Base-by-base conservation (phyloP, 306 rosid genomes). In the Cicer yamashitae region DNA sequence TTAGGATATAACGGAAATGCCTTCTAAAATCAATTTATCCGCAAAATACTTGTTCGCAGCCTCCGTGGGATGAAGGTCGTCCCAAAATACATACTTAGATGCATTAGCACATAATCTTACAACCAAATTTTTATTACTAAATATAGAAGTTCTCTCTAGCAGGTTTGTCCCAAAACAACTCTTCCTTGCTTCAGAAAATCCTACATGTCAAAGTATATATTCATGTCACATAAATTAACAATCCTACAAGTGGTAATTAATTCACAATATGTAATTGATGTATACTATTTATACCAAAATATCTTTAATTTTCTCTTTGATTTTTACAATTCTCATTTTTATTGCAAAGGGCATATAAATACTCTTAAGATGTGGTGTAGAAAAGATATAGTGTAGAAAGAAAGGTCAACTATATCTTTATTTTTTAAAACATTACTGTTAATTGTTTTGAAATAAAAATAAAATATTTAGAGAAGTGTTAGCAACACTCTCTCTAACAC, bases 1-100 rank as follows among this genome's bases (percentile, higher is more conserved):
- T 30, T 30, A 30, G 7, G 6, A 0, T 54, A 54, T 18, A 54
- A 58, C 40, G 8, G 64, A 10, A 7, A 6, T 6, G 40, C 0
- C 41, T 2, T 25, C 9, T 10, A 34, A 7, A 1, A 83, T 52
- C 83, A 92, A 75, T 56, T 39, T 9, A 80, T 47, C 61, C 0
- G 96, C 87, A 18, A 92, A 48, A 58, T 83, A 7, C 17, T 67
- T 69, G 82, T 89, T 85, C 43, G 94, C 83, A 0, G 94, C 90
- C 52, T 89, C 91, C 0, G 96, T 66, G 48, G 91, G 90, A 81
- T 93, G 98, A 82, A 86, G 71, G 10, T 87, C 76, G 81, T 93
- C 98, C 98, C 96, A 93, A 59, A 93, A 93, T 6, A 90, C 86
- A 58, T 90, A 90, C 15, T 81, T 60, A 10, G 96, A 83, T 15